Percentiles rank a stretch among this genome's conserved stretches.
These are phyloP conservation scores for Didymella segeticola DNA, from an alignment of 2,329 filamentous ascomycete species.

Conservation along the genomic window DNA sequence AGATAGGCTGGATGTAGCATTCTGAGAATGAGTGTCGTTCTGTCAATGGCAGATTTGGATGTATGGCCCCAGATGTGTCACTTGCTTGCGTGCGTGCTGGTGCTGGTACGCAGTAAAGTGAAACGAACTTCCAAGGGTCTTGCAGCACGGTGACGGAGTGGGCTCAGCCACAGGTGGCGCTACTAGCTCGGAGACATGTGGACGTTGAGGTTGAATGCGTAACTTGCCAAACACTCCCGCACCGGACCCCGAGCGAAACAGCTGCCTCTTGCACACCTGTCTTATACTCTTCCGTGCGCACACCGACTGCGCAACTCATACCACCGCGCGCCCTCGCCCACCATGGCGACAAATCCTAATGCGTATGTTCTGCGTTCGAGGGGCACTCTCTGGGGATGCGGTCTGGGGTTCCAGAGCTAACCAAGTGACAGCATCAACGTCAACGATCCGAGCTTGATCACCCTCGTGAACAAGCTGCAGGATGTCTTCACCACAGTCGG, in stretches of 20 bases:
- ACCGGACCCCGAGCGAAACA: slow-evolving; percentile 23
- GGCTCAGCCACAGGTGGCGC: slow-evolving; percentile 15
- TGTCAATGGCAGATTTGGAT: too few relatives aligned
- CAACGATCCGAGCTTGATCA: slow-evolving; percentile 73
- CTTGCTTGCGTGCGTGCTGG: too few relatives aligned
- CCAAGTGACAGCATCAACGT: slow-evolving; percentile 67
- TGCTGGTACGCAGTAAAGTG: not conserved
- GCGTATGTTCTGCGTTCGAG: slow-evolving; percentile 41
- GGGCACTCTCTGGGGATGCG: slow-evolving; percentile 19
- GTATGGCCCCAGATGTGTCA: too few relatives aligned
- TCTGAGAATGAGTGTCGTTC: not conserved
- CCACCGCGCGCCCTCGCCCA: slow-evolving; percentile 28
- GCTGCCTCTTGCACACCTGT: slow-evolving; percentile 6
- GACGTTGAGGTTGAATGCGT: slow-evolving; percentile 20
- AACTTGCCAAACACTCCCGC: slow-evolving; percentile 29
- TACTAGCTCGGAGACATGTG: slow-evolving; percentile 18
- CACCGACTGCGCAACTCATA: slow-evolving; percentile 7
- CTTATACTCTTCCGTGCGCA: slow-evolving; percentile 8
- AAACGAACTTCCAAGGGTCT: not conserved
- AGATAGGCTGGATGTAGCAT: not conserved
- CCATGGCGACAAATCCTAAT: slow-evolving; percentile 51
- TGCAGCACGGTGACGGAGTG: slow-evolving; percentile 2
- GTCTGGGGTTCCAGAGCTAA: slow-evolving; percentile 37
- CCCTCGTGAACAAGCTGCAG: slow-evolving; percentile 97
- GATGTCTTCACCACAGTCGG: slow-evolving; percentile 99